Conservation (phyloP, 345 rosid species). For the Jatropha curcas region DNA sequence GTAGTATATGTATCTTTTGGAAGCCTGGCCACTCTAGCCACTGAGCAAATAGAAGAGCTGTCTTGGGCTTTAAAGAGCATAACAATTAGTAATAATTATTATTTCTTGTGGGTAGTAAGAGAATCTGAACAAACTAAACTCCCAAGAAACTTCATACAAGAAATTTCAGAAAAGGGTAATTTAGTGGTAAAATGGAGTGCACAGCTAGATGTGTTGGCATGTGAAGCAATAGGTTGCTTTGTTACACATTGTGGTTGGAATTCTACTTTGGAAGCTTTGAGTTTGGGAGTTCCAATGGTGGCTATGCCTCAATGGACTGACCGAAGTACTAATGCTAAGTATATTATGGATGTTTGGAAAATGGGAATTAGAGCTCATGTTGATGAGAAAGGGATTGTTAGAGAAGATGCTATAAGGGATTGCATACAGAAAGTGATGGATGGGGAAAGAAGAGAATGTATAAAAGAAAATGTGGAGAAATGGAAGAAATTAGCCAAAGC, state of each 20-base stretch:
- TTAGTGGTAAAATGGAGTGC: conserved; percentile 40
- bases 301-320: conserved; percentile 47
- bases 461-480: conserved; percentile 26
- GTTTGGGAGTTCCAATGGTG: conserved; percentile 47
- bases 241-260: conserved; percentile 46
- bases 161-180: conserved; percentile 14
- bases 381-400: conserved; percentile 20
- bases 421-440: conserved; percentile 32
- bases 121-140: conserved; percentile 19
- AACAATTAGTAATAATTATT: neutral
- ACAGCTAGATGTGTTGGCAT: conserved; percentile 34
- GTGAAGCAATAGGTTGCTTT: conserved; percentile 40
- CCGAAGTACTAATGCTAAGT: conserved; percentile 41
- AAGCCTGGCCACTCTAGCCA: conserved; percentile 18
- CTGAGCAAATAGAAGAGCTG: conserved; percentile 22
- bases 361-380: conserved; percentile 26
- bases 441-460: conserved; percentile 27
- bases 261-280: conserved; percentile 38
- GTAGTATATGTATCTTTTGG: conserved; percentile 31
- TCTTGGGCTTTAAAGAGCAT: conserved; percentile 19
- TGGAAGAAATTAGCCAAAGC: conserved; percentile 34
- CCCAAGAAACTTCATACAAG: neutral
- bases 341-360: conserved; percentile 40
- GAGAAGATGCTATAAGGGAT: conserved; percentile 14
- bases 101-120: conserved; percentile 31